Conservation (phyloP, 768 basidiomycete species). For the Strobilomyces dryophilus region DNA sequence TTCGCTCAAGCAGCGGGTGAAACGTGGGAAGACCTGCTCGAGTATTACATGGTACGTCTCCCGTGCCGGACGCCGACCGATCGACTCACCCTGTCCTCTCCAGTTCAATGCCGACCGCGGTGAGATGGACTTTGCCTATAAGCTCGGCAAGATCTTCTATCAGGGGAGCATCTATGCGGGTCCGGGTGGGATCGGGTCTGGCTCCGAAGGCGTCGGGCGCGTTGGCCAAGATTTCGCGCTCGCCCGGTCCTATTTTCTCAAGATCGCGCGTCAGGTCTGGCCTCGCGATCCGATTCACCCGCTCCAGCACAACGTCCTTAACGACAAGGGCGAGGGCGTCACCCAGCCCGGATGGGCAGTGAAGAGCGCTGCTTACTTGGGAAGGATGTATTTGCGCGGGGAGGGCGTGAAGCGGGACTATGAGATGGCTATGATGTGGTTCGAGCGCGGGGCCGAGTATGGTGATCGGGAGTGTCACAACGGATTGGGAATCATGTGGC, state of each 20-base stretch:
- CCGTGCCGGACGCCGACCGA: not conserved
- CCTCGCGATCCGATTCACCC: conserved; percentile 67
- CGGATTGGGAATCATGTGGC: conserved; percentile 85
- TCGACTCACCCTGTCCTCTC: conserved; percentile 3
- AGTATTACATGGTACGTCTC: conserved; percentile 76
- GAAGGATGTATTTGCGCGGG: conserved; percentile 90
- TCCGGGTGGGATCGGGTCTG: conserved; percentile 76
- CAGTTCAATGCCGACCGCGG: conserved; percentile 96
- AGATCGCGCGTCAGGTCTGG: conserved; percentile 85
- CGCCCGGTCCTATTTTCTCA: conserved; percentile 80
- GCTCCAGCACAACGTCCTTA: conserved; percentile 39
- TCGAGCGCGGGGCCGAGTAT: conserved; percentile 76
- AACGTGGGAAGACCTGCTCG: conserved; percentile 89
- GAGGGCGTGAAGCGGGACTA: conserved; percentile 84
- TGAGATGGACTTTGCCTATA: conserved; percentile 83
- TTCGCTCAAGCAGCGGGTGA: conserved; percentile 83
- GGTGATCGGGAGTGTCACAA: conserved; percentile 89
- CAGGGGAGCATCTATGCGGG: conserved; percentile 87
- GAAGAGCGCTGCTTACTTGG: conserved; percentile 82
- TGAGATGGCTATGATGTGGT: conserved; percentile 85
- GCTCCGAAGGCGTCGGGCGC: conserved; percentile 90
- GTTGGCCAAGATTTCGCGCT: conserved; percentile 73
- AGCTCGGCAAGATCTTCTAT: conserved; percentile 94
- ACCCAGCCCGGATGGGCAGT: conserved; percentile 61
- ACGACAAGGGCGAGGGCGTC: conserved; percentile 47